phyloP scores from a whole-genome alignment of 192 early-diverging fungal genomes.

The Coemansia sp. region DNA sequence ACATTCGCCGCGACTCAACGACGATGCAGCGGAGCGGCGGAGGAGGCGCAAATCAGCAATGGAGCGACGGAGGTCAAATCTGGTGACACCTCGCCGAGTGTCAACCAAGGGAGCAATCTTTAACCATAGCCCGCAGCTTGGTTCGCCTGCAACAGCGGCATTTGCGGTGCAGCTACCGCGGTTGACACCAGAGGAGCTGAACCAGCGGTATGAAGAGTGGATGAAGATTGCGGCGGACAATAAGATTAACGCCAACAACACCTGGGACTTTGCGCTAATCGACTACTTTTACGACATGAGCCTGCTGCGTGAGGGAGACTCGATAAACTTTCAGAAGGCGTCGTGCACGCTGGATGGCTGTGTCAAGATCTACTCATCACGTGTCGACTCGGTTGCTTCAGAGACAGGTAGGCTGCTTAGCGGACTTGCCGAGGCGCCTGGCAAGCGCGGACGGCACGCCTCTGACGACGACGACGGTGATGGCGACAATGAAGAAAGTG shows the following conservation, averaged over 20 bases:
- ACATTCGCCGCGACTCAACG: conserved; percentile 47
- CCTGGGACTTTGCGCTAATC: conserved; percentile 96
- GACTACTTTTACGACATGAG: conserved; percentile 98
- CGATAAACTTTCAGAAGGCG: conserved; percentile 98
- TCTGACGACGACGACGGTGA: conserved; percentile 49
- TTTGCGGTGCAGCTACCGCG: conserved; percentile 53
- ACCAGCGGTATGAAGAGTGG: conserved; percentile 85
- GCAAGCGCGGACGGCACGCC: conserved; percentile 42
- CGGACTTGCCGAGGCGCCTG: conserved; percentile 74
- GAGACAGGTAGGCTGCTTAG: conserved; percentile 89
- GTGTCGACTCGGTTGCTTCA: conserved; percentile 94
- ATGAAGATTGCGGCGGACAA: conserved; percentile 96
- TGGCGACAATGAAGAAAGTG: conserved; percentile 53
- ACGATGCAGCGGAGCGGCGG: conserved; percentile 55
- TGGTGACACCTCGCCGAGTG: conserved; percentile 47
- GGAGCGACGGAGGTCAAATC: conserved; percentile 43
- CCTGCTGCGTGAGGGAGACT: conserved; percentile 88
- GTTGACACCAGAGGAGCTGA: conserved; percentile 59
- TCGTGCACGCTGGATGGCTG: conserved; percentile 96
- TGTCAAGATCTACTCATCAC: conserved; percentile 94
- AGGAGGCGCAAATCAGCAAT: conserved; percentile 56
- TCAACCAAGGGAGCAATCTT: conserved; percentile 34
- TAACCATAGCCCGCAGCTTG: conserved; percentile 35
- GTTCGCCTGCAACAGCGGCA: conserved; percentile 21
- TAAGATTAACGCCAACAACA: conserved; percentile 93